Conservation (phyloP, 2,329 filamentous ascomycete species). For the Coniella vitis region DNA sequence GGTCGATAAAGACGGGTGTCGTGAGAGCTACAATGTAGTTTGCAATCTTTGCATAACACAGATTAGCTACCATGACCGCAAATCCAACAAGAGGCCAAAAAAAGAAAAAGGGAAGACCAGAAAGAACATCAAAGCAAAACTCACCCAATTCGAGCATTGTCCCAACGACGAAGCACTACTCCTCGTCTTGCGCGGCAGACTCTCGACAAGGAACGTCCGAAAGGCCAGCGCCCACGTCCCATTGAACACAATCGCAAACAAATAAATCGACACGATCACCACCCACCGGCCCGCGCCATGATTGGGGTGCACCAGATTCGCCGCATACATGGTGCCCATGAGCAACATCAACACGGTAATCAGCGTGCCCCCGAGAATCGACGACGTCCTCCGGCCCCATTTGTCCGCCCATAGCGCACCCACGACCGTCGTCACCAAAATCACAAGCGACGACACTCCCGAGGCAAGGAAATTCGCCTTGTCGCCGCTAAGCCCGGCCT, state of each 20-base stretch:
- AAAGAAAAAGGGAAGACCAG: too few species aligned
- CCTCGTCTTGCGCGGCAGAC: constrained; percentile 46
- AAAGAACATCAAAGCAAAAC: constrained; percentile 8
- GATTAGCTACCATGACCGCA: too few species aligned
- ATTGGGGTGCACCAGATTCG: constrained; percentile 29
- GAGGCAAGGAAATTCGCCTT: constrained; percentile 51
- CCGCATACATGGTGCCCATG: constrained; percentile 46
- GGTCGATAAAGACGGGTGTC: constrained; percentile 33
- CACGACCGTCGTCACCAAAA: constrained; percentile 47
- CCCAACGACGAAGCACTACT: constrained; percentile 48
- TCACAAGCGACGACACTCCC: constrained; percentile 50
- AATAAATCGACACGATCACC: constrained; percentile 43
- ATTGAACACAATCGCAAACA: constrained; percentile 39
- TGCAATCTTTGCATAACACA: constrained; percentile 24
- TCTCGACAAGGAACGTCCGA: constrained; percentile 49
- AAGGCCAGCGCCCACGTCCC: constrained; percentile 47
- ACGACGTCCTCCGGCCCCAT: constrained; percentile 48
- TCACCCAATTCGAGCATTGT: constrained; percentile 45
- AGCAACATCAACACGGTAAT: constrained; percentile 46
- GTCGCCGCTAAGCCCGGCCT: constrained; percentile 48
- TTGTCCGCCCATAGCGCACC: constrained; percentile 47
- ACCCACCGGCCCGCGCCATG: constrained; percentile 39
- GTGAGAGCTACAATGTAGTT: constrained; percentile 41
- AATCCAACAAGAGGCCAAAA: background rate
- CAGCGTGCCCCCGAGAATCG: constrained; percentile 43